Base-by-base conservation (phyloP, 2,329 filamentous ascomycete species). In the Colletotrichum viniferum region DNA sequence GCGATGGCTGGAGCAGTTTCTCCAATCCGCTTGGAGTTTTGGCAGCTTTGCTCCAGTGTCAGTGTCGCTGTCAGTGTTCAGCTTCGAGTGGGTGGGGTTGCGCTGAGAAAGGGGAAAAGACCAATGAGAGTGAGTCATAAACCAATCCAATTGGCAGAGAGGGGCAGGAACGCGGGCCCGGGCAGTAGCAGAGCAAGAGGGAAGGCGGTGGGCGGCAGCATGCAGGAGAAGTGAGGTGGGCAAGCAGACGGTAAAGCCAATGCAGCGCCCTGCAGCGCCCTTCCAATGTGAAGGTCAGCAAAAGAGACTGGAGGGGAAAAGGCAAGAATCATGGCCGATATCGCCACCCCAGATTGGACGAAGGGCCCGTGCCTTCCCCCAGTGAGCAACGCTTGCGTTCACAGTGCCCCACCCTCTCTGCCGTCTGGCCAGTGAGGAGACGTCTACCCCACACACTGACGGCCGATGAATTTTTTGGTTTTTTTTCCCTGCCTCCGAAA, bases 331-430 rank as follows among this genome's bases (percentile, higher is more conserved):
- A 32, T 36, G 66, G 69, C 73, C 73, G 73, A 75, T 75, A 75
- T 75, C 73, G 73, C 73, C 73, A 68, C 73, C 73, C 73, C 73
- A 75, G 73, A 75, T 64, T 73, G 73, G 69, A 55, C 9, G 9
- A 16, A 36, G 30, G 63, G 73, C 18, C 69, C 73, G 69, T 75
- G 73, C 73, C 9, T 3, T 12, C n/a, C 32, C 56, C 63, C 58
- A 58, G 65, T 48, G 38, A 32, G 63, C 58, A 68, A 58, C 63
- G 69, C 73, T 68, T 75, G 69, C 64, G 52, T 43, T 60, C 62
- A 61, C 43, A 58, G 18, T 34, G 43, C 71, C 34, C 71, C 67
- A 34, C 14, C 7, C 16, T 14, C 24, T 18, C 18, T 61, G 4
- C 56, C 26, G 30, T 52, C 24, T 36, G 38, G 58, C 73, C 73